Conservation (phyloP, 202 grass and related monocot species). For the Zoysia matrella region DNA sequence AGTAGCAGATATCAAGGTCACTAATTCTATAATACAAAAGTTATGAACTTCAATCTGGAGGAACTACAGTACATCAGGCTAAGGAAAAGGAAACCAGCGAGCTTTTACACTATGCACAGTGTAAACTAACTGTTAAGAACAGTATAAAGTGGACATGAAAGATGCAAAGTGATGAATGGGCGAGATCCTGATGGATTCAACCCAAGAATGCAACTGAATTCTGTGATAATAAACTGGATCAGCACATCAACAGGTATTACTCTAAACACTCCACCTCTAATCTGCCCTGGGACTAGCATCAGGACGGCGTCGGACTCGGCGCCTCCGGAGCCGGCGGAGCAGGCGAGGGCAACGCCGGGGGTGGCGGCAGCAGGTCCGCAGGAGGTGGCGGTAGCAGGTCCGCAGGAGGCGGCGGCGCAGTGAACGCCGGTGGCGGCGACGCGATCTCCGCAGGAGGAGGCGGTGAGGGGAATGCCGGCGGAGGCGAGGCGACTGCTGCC, state of each 20-base stretch:
- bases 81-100: background rate
- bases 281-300: constrained; percentile 16
- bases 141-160: no score
- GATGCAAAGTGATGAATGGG: no score
- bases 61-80: background rate
- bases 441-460: background rate
- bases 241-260: background rate
- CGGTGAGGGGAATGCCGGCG: background rate
- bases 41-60: background rate
- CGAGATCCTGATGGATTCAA: constrained; percentile 20
- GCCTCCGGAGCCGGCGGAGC: constrained; percentile 35
- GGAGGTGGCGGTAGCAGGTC: no score
- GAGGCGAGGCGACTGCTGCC: background rate
- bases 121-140: background rate
- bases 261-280: background rate
- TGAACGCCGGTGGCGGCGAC: constrained; percentile 27
- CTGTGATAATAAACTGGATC: background rate
- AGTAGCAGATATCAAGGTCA: background rate
- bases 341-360: constrained; percentile 27
- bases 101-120: background rate
- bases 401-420: constrained; percentile 4
- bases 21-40: constrained; percentile 3
- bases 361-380: constrained; percentile 9
- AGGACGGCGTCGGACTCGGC: constrained; percentile 45
- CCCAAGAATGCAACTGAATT: background rate